Conservation (phyloP, 1,284 basidiomycete genomes). For the Ganoderma multipileum region DNA sequence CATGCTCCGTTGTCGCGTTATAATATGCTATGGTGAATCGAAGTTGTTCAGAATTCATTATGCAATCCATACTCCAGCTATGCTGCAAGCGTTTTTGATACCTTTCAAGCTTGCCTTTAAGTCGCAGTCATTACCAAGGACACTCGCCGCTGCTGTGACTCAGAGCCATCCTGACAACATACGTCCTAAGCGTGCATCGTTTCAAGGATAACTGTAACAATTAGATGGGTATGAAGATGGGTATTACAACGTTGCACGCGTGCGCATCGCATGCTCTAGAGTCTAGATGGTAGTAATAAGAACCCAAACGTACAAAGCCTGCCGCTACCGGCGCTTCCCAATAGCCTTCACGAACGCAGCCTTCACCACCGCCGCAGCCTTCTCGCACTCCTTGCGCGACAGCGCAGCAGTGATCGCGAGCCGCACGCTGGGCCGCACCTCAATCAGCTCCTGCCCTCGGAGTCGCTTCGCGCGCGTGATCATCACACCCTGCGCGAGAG, state of each 20-base stretch:
- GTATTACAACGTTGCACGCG: neutral
- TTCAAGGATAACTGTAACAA: too few relatives aligned
- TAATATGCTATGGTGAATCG: too few relatives aligned
- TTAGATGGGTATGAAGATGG: slow-evolving; percentile 5
- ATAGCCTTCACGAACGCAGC: slow-evolving; percentile 78
- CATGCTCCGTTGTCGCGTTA: too few relatives aligned
- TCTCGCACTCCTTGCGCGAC: slow-evolving; percentile 91
- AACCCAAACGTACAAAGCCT: neutral
- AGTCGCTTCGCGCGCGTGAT: slow-evolving; percentile 85
- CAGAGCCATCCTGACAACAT: too few relatives aligned
- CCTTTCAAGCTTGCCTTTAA: too few relatives aligned
- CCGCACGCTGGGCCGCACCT: slow-evolving; percentile 86
- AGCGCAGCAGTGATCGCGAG: slow-evolving; percentile 83
- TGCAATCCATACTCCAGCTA: too few relatives aligned
- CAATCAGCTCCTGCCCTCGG: slow-evolving; percentile 83
- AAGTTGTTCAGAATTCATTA: too few relatives aligned
- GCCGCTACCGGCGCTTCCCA: slow-evolving; percentile 49
- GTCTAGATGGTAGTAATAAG: neutral
- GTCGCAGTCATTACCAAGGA: too few relatives aligned
- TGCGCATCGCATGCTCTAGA: slow-evolving; percentile 6
- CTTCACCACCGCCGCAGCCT: slow-evolving; percentile 82
- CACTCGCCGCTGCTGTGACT: too few relatives aligned
- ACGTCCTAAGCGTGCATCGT: too few relatives aligned
- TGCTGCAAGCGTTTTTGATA: too few relatives aligned
- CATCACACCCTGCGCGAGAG: slow-evolving; percentile 78